Evolutionary conservation across 345 rosid genomes (phyloP), one percentile per base, ranked within the genome.

Genomic region (Mercurialis annua): DNA sequence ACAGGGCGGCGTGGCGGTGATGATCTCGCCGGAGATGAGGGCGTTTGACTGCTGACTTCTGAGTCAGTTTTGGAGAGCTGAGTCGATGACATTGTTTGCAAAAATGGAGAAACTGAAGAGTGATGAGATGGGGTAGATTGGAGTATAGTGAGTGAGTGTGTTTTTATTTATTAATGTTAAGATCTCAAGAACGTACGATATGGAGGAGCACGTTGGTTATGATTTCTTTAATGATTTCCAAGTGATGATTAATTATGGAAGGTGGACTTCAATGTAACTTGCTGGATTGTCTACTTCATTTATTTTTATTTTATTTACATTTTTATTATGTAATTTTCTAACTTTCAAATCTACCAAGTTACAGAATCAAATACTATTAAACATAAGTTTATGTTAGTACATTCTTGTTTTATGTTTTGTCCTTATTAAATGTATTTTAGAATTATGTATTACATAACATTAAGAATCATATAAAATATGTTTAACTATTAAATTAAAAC

Each of bases 61-160:
- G 90, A 87, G 78, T 87, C 86, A 2, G 87, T 85, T 61, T 87
- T 89, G 0, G 82, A 76, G 48, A 83, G 81, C 5, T 76, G 84
- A 36, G 79, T 57, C 16, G 86, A 79, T 21, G 86, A 79, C 85
- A 80, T 79, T 51, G 64, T 70, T 54, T 65, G 36, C 1, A 46
- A 64, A 30, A 59, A 5, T 30, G n/a, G 52, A n/a, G 6, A n/a
- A 50, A 31, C 26, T 18, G 65, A 68, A 48, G 65, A 53, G 5
- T 4, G 66, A 11, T 38, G 61, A 6, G 21, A 44, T 27, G 5
- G 64, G 27, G 16, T 40, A 8, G 44, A 40, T 40, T 40, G 44
- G 8, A 1, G 8, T 40, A 3, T 27, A 3, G 42, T 23, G 42
- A 8, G 30, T n/a, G n/a, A 14, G 44, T 40, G 11, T 40, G 8